These are phyloP conservation scores for Blastocystis sp. DNA, from an alignment of 352 stramenopile genomes.

Conservation along the genomic window DNA sequence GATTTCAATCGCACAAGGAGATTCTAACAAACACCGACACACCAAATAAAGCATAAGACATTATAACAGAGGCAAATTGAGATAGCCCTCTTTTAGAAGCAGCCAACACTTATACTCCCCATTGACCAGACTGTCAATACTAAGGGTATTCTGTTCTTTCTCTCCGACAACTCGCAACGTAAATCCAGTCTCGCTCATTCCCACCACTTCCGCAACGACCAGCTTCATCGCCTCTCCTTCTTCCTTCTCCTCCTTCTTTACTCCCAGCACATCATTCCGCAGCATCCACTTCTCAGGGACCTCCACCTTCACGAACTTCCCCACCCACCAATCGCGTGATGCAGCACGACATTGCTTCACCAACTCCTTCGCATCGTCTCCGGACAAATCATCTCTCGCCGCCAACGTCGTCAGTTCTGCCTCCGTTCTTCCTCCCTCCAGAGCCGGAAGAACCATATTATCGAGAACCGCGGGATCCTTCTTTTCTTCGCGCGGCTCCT, in stretches of 20 bases:
- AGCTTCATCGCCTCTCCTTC: not conserved
- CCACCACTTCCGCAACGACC: constrained; percentile 16
- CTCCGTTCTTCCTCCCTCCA: not conserved
- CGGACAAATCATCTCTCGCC: no score
- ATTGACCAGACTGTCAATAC: constrained; percentile 1
- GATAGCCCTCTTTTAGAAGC: constrained; percentile 39
- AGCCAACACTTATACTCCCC: constrained; percentile 40
- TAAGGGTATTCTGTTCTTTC: not conserved
- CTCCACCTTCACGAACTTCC: constrained; percentile 51
- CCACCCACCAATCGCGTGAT: constrained; percentile 29
- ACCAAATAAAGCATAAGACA: not conserved
- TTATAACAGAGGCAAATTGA: not conserved
- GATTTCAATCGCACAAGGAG: no score
- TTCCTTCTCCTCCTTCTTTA: not conserved
- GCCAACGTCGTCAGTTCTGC: not conserved
- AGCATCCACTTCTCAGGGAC: not conserved
- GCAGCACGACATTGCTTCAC: not conserved
- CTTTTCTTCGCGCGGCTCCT: no score
- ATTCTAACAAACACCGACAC: not conserved
- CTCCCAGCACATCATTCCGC: not conserved
- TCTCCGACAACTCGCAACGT: not conserved
- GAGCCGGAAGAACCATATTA: no score
- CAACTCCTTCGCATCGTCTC: not conserved
- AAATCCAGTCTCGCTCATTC: constrained; percentile 51
- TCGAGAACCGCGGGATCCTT: no score